phyloP scores from a whole-genome alignment of 768 basidiomycete genomes.

The Mycena metata region DNA sequence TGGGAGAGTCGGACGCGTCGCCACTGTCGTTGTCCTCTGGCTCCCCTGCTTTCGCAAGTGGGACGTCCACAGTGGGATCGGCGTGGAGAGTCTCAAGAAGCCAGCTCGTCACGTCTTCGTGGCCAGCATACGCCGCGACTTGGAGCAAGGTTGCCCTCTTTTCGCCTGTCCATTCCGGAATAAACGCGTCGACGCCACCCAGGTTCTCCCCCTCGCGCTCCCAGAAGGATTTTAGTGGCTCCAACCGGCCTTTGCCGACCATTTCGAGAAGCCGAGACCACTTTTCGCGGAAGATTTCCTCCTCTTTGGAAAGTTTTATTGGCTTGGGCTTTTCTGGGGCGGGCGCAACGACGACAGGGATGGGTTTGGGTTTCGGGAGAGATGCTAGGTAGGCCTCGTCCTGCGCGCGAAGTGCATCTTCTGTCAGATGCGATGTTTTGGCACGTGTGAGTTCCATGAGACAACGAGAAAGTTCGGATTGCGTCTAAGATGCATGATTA shows the following conservation, averaged over 20 bases:
- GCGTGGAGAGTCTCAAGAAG: slow-evolving; percentile 82
- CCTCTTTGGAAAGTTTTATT: slow-evolving; percentile 81
- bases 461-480: slow-evolving; percentile 90
- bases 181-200: slow-evolving; percentile 69
- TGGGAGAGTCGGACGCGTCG: slow-evolving; percentile 47
- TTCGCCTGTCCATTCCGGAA: slow-evolving; percentile 82
- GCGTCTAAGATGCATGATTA: slow-evolving; percentile 68
- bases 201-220: slow-evolving; percentile 74
- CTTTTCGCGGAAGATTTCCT: slow-evolving; percentile 82
- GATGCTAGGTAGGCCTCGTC: slow-evolving; percentile 94
- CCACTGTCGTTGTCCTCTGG: slow-evolving; percentile 49
- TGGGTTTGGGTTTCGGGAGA: slow-evolving; percentile 82
- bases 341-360: slow-evolving; percentile 54
- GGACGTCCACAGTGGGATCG: slow-evolving; percentile 83
- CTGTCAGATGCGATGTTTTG: slow-evolving; percentile 89
- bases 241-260: slow-evolving; percentile 87
- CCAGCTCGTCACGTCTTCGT: slow-evolving; percentile 83
- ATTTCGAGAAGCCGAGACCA: slow-evolving; percentile 92
- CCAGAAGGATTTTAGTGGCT: slow-evolving; percentile 85
- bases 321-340: slow-evolving; percentile 63
- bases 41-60: slow-evolving; percentile 47
- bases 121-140: slow-evolving; percentile 77
- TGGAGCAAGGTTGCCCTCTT: slow-evolving; percentile 79
- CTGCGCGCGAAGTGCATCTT: slow-evolving; percentile 84
- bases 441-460: slow-evolving; percentile 86